Percentiles rank a stretch among this genome's conserved stretches.
Evolutionary conservation across 164 flowering plant species (phyloP).

Genomic region (Taxillus chinensis): DNA sequence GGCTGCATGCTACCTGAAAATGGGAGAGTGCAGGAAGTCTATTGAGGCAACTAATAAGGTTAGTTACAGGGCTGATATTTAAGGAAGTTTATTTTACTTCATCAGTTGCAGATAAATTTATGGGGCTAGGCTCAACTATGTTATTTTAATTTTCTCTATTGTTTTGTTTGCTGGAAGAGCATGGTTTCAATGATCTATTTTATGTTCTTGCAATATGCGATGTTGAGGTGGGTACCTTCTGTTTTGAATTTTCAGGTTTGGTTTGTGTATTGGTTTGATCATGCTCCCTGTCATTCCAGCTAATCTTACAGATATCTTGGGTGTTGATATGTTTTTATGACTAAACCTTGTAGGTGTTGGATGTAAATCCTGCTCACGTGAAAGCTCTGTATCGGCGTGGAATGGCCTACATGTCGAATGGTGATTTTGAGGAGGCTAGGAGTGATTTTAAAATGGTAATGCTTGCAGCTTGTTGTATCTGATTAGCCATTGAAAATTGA

Average conservation of each 20-base stretch:
- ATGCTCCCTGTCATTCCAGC: too few species aligned
- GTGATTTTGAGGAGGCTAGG: slow-evolving; percentile 92
- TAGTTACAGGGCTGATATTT: neutral
- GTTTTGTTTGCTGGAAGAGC: too few species aligned
- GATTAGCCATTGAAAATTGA: neutral
- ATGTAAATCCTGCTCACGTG: slow-evolving; percentile 69
- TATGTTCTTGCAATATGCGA: too few species aligned
- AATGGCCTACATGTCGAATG: slow-evolving; percentile 84
- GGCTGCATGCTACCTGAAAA: slow-evolving; percentile 87
- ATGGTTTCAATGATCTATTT: too few species aligned
- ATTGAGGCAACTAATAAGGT: slow-evolving; percentile 94
- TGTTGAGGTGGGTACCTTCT: too few species aligned
- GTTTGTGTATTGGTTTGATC: too few species aligned
- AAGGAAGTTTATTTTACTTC: neutral
- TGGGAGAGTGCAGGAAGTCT: slow-evolving; percentile 89
- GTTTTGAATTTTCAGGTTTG: too few species aligned
- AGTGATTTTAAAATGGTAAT: slow-evolving; percentile 64
- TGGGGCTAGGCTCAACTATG: too few species aligned
- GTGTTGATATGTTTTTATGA: neutral
- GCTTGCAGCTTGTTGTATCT: slow-evolving; percentile 1
- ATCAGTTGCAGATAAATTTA: neutral
- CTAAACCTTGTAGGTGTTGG: slow-evolving; percentile 59
- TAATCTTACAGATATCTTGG: neutral
- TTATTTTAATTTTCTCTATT: too few species aligned
- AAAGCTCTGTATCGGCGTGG: slow-evolving; percentile 97